A percentile compares a stretch with the other conserved stretches of the same genome.
Evolutionary conservation across 2,329 filamentous ascomycete species (phyloP).

Genomic region (Aspergillus sclerotialis): DNA sequence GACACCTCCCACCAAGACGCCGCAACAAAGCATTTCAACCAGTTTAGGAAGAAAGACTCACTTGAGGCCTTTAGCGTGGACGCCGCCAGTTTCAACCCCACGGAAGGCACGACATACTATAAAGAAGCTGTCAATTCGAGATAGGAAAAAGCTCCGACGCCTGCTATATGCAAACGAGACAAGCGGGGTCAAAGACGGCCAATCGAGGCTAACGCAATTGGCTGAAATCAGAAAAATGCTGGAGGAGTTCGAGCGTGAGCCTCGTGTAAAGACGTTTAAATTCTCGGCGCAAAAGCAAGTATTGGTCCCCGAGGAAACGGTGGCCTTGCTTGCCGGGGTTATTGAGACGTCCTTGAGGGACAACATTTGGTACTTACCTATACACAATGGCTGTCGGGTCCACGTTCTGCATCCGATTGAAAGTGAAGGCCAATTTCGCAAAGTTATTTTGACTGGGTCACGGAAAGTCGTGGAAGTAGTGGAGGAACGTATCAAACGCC

Average conservation of each 20-base stretch:
- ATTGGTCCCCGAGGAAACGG: conserved; percentile 27
- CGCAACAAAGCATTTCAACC: background rate
- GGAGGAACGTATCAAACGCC: conserved; percentile 18
- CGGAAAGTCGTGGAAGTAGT: conserved; percentile 25
- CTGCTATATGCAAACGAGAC: conserved; percentile 10
- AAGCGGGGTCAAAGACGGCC: background rate
- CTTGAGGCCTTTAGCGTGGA: background rate
- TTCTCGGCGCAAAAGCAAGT: conserved; percentile 21
- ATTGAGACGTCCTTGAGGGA: conserved; percentile 23
- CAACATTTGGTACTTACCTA: conserved; percentile 29
- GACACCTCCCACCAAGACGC: background rate
- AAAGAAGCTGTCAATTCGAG: conserved; percentile 14
- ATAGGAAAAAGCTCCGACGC: conserved; percentile 20
- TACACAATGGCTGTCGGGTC: conserved; percentile 33
- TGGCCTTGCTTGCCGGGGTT: conserved; percentile 26
- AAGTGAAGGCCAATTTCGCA: conserved; percentile 25
- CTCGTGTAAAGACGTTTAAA: conserved; percentile 7
- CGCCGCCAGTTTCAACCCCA: too few species aligned
- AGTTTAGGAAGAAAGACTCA: background rate
- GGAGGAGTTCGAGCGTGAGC: conserved; percentile 14
- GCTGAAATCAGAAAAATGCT: conserved; percentile 20
- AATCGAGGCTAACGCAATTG: conserved; percentile 13
- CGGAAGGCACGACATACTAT: conserved; percentile 1
- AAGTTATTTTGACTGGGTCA: conserved; percentile 28
- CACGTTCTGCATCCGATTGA: conserved; percentile 25